phyloP scores from a whole-genome alignment of 2,329 filamentous ascomycete genomes.

The Chrysoporthe austroafricana region DNA sequence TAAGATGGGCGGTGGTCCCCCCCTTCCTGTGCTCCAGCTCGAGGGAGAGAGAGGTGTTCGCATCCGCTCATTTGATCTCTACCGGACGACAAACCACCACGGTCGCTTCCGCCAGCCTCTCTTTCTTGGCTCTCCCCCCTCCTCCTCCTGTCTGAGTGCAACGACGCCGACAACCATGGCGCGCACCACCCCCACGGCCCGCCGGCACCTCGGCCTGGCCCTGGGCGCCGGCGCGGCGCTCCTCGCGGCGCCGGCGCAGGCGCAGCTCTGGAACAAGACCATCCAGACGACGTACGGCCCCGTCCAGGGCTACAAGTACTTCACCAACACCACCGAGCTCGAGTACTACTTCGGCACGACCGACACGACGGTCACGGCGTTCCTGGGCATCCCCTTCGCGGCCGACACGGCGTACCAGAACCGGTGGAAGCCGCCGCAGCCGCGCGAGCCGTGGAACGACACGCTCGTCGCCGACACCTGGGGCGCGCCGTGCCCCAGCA shows the following conservation, averaged over 20 bases:
- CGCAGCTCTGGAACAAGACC: slow-evolving; percentile 18
- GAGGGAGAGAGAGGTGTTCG: too few species aligned
- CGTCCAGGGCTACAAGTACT: slow-evolving; percentile 21
- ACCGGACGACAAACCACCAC: background rate
- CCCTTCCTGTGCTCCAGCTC: too few species aligned
- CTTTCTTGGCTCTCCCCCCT: background rate
- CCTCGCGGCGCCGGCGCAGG: slow-evolving; percentile 3
- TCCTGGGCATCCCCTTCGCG: slow-evolving; percentile 22
- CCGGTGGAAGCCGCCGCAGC: slow-evolving; percentile 19
- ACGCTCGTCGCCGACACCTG: slow-evolving; percentile 29
- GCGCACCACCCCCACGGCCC: background rate
- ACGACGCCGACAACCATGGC: slow-evolving; percentile 7
- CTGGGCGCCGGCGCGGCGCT: slow-evolving; percentile 8
- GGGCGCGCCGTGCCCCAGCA: slow-evolving; percentile 26
- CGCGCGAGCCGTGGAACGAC: slow-evolving; percentile 29
- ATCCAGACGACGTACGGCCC: slow-evolving; percentile 21
- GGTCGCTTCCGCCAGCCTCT: background rate
- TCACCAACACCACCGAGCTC: slow-evolving; percentile 17
- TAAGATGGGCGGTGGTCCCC: too few species aligned
- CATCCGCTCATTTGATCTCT: too few species aligned
- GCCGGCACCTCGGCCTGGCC: slow-evolving; percentile 2
- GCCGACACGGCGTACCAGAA: slow-evolving; percentile 23
- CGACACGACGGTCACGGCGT: slow-evolving; percentile 14
- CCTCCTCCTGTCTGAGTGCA: background rate
- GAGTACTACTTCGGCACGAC: slow-evolving; percentile 17